These are phyloP conservation scores for Candida insectalens DNA, from an alignment of 805 yeast species.

Conservation along the genomic window DNA sequence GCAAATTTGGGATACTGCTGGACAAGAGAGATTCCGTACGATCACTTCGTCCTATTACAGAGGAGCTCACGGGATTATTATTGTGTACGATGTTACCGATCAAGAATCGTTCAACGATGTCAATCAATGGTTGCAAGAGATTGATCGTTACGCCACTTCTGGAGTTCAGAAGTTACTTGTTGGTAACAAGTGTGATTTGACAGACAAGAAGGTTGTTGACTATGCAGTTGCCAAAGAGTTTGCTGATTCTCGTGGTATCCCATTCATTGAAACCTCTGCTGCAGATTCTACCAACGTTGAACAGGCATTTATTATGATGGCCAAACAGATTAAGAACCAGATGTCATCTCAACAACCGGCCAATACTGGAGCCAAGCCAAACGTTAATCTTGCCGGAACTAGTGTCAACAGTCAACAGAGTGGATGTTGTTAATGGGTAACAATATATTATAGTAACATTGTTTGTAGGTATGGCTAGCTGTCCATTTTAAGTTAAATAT, in stretches of 20 bases:
- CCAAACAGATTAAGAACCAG: slow-evolving; percentile 94
- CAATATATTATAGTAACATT: too few relatives aligned
- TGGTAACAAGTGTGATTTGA: slow-evolving; percentile 92
- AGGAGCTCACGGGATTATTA: slow-evolving; percentile 97
- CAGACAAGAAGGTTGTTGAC: slow-evolving; percentile 91
- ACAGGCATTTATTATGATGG: slow-evolving; percentile 98
- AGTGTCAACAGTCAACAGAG: slow-evolving; percentile 33
- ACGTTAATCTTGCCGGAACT: slow-evolving; percentile 69
- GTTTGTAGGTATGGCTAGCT: too few relatives aligned
- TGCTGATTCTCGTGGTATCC: slow-evolving; percentile 90
- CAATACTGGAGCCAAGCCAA: slow-evolving; percentile 34
- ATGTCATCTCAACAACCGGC: slow-evolving; percentile 58
- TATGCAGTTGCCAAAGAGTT: slow-evolving; percentile 94
- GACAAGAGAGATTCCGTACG: slow-evolving; percentile 97
- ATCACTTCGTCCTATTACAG: slow-evolving; percentile 96
- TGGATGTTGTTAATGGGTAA: slow-evolving; percentile 40
- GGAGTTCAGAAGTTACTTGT: slow-evolving; percentile 93
- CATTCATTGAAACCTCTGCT: slow-evolving; percentile 94
- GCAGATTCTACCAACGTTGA: slow-evolving; percentile 93
- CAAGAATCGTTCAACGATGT: slow-evolving; percentile 94
- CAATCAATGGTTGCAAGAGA: slow-evolving; percentile 97
- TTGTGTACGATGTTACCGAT: slow-evolving; percentile 96
- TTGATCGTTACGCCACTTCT: slow-evolving; percentile 95
- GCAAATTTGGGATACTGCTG: slow-evolving; percentile 99
- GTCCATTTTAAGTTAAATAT: too few relatives aligned